These are phyloP conservation scores for Fusarium tuaranense DNA, from an alignment of 2,329 filamentous ascomycete species.

Conservation along the genomic window DNA sequence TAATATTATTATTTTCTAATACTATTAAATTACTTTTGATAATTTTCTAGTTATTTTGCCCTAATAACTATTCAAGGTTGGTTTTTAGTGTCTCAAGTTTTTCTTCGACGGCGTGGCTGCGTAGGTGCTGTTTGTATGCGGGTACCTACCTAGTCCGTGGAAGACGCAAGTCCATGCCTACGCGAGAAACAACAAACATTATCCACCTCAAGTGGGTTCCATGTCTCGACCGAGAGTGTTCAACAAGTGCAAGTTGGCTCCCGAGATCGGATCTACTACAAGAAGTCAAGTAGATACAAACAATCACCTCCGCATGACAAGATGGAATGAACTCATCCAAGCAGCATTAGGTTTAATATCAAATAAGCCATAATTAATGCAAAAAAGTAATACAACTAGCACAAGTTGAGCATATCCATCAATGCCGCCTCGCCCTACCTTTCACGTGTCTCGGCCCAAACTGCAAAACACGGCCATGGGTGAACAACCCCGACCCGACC, in stretches of 20 bases:
- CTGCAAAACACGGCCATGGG: background rate
- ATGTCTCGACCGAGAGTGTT: background rate
- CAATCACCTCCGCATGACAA: background rate
- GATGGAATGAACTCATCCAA: background rate
- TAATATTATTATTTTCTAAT: no score
- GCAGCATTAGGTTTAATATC: background rate
- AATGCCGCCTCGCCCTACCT: background rate
- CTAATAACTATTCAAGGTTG: no score
- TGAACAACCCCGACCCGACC: background rate
- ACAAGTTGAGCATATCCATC: background rate
- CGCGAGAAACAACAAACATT: background rate
- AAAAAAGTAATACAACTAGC: background rate
- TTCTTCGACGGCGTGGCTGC: no score
- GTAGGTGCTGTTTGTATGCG: background rate
- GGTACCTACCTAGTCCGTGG: background rate
- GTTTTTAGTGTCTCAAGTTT: no score
- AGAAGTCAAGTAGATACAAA: background rate
- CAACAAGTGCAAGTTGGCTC: background rate
- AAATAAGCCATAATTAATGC: constrained; percentile 1
- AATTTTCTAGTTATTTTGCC: no score
- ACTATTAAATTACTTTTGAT: no score
- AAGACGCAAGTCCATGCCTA: background rate
- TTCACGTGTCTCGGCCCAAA: constrained; percentile 30
- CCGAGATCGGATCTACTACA: background rate
- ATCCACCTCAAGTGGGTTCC: background rate